Percentiles rank a stretch among this genome's conserved stretches.
phyloP scores from a whole-genome alignment of 331 rosid species.

The Quercus tomentella region DNA sequence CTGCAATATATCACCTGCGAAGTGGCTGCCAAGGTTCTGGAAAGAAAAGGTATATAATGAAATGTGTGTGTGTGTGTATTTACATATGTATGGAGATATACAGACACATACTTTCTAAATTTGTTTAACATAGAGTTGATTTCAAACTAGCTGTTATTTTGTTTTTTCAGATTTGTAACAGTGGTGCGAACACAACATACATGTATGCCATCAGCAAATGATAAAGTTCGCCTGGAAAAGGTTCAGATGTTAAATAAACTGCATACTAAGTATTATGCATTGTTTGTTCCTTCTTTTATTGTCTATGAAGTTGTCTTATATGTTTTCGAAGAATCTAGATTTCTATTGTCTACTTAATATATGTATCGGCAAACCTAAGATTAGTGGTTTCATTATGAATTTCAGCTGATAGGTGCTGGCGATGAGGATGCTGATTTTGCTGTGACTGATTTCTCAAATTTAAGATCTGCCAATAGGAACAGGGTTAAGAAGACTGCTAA shows the following conservation, averaged over 20 bases:
- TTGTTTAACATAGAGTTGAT: neutral
- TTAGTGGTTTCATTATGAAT: slow-evolving; percentile 1
- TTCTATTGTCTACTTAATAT: slow-evolving; percentile 2
- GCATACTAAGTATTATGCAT: slow-evolving; percentile 5
- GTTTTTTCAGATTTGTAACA: slow-evolving; percentile 66
- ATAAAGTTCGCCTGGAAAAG: slow-evolving; percentile 70
- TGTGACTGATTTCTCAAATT: slow-evolving; percentile 36
- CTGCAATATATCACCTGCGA: slow-evolving; percentile 57
- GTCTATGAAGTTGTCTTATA: neutral
- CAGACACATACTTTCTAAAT: neutral
- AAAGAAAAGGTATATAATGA: slow-evolving; percentile 54
- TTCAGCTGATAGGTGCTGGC: slow-evolving; percentile 68
- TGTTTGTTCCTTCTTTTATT: neutral
- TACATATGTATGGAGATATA: neutral
- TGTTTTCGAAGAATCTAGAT: neutral
- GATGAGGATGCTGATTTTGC: slow-evolving; percentile 64
- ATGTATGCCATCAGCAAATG: slow-evolving; percentile 71
- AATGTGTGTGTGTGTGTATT: neutral
- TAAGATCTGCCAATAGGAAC: slow-evolving; percentile 38
- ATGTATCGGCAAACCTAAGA: neutral
- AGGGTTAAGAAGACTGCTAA: slow-evolving; percentile 41
- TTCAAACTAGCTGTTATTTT: neutral
- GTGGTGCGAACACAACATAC: slow-evolving; percentile 64
- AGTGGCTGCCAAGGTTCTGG: slow-evolving; percentile 75
- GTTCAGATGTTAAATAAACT: slow-evolving; percentile 22